Base-by-base conservation (phyloP, 225 moss, liverwort and hornwort genomes). In the Ulota crispa region DNA sequence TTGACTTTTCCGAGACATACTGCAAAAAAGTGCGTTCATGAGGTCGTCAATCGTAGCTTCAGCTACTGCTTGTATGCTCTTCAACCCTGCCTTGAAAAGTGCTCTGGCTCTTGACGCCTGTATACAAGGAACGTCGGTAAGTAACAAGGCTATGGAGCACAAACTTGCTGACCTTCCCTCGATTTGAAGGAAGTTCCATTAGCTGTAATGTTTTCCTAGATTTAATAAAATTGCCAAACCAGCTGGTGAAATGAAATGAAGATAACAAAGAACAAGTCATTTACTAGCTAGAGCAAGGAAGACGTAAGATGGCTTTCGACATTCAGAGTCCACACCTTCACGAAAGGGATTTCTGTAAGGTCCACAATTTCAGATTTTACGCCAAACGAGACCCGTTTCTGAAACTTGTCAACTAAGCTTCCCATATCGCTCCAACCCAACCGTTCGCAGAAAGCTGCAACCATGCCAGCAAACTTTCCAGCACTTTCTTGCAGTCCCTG, bases 391-490 rank as follows among this genome's bases (percentile, higher is more conserved):
- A 98, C 98, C 64, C 98, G 95, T 82, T 86, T 95, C 86, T 95
- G 95, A 82, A 98, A 98, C 83, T 89, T 95, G 53, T 92, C 90
- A 52, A 98, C 94, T 73, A 98, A 73, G 47, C 90, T 89, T 85
- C 90, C 94, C 82, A 98, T 78, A 78, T 98, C 98, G 73, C 92
- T 90, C 98, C 98, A 98, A 54, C 98, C 98, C 32, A 98, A 90
- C 72, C 94, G 92, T 83, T 98, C 95, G 76, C 98, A 98, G 73
- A 98, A 98, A 68, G 93, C 92, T 73, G 98, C 84, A 69, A 98
- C 91, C 98, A 98, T 95, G 67, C 95, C 92, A 72, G 98, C 95
- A 92, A 98, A 98, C 86, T 92, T 92, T 81, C 98, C 98, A 83
- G 98, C 95, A 82, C 94, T 95, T 34, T 93, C 95, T 89, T 98